phyloP scores from a whole-genome alignment of 805 yeast genomes.

The Cyberlindnera galapagoensis region DNA sequence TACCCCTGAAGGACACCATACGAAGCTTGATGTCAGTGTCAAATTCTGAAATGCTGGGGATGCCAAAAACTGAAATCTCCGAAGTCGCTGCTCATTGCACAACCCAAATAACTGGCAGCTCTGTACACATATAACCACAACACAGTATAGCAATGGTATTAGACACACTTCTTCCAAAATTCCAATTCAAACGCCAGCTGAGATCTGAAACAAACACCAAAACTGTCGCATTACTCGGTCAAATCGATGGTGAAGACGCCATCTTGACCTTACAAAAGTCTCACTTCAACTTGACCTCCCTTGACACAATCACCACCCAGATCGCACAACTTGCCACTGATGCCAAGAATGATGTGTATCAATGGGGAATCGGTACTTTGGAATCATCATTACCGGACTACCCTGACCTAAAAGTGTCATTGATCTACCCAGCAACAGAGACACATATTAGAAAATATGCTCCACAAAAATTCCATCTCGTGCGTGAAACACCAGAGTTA shows the following conservation, averaged over 20 bases:
- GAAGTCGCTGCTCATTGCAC: no score
- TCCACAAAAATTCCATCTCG: constrained; percentile 51
- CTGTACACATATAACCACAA: no score
- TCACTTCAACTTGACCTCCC: constrained; percentile 40
- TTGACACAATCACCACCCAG: constrained; percentile 1
- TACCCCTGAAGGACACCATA: no score
- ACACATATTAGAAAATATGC: constrained; percentile 75
- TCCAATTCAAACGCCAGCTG: constrained; percentile 42
- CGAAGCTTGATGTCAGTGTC: no score
- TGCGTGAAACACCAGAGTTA: constrained; percentile 76
- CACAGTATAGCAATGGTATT: constrained; percentile 14
- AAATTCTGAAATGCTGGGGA: no score
- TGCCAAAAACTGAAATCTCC: neutral
- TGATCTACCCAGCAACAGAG: constrained; percentile 86
- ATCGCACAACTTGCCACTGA: constrained; percentile 30
- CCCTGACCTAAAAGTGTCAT: constrained; percentile 65
- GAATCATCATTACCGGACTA: constrained; percentile 35
- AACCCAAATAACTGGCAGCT: no score
- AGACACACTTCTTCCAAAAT: constrained; percentile 22
- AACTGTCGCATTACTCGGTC: constrained; percentile 59
- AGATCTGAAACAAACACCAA: constrained; percentile 63
- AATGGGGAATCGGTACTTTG: constrained; percentile 64
- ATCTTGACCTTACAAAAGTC: constrained; percentile 70
- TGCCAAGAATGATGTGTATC: constrained; percentile 76
- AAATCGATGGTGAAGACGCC: constrained; percentile 53